A percentile compares a stretch with the other conserved stretches of the same genome.
These are phyloP conservation scores for Beta vulgaris DNA, from an alignment of 148 eudicot genomes.

Conservation along the genomic window DNA sequence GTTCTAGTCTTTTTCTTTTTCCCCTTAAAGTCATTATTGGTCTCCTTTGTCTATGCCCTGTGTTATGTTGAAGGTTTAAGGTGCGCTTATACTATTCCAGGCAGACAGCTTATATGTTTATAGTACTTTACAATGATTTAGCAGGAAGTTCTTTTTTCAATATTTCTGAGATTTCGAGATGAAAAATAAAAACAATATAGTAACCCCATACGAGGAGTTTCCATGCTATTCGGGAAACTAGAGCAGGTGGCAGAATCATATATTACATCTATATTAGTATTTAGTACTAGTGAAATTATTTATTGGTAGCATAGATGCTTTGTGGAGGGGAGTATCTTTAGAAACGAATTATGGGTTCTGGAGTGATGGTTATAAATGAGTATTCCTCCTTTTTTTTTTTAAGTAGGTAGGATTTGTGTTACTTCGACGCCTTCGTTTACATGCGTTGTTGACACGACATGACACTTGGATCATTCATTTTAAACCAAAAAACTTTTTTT, in stretches of 20 bases:
- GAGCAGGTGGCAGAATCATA: neutral
- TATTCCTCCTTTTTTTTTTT: neutral
- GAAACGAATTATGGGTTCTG: neutral
- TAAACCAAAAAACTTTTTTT: too few species aligned
- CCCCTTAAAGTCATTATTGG: neutral
- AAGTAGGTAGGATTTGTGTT: neutral
- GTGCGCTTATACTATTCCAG: neutral
- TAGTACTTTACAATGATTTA: neutral
- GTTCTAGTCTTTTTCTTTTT: neutral
- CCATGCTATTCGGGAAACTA: neutral
- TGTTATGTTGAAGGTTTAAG: neutral
- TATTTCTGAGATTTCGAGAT: neutral
- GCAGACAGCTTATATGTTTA: neutral
- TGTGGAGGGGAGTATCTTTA: neutral
- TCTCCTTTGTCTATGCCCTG: neutral
- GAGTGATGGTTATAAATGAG: neutral
- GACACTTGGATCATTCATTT: too few species aligned
- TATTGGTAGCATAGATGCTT: neutral
- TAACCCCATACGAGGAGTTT: too few species aligned
- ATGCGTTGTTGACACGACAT: too few species aligned
- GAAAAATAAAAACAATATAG: too few species aligned
- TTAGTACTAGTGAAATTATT: neutral
- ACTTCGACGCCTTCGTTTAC: too few species aligned
- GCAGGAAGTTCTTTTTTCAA: neutral
- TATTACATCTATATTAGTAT: neutral